Evolutionary conservation across 441 rosid species (phyloP).

Genomic region (Adansonia rubrostipa): DNA sequence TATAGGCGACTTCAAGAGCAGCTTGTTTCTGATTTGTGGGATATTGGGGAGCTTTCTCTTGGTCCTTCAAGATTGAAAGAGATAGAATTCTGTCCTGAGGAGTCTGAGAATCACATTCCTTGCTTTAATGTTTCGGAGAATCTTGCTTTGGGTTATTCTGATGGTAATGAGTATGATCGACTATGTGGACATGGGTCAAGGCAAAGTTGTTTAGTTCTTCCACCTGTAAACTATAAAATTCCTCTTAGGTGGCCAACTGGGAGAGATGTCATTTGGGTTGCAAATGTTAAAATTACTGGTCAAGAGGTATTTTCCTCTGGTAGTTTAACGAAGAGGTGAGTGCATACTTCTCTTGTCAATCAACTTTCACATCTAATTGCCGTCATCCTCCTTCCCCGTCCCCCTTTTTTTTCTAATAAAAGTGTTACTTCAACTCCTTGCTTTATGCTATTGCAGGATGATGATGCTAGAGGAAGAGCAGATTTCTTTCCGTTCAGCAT

Average conservation of each 20-base stretch:
- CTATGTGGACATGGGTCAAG: slow-evolving; percentile 60
- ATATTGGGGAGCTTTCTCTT: slow-evolving; percentile 87
- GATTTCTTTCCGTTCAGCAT: slow-evolving; percentile 92
- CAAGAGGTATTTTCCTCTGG: slow-evolving; percentile 96
- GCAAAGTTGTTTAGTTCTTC: slow-evolving; percentile 68
- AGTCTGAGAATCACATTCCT: slow-evolving; percentile 76
- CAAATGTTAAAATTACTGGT: slow-evolving; percentile 92
- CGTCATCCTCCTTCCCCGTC: slow-evolving; percentile 15
- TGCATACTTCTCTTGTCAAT: not conserved
- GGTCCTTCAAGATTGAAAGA: slow-evolving; percentile 83
- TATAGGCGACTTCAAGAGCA: slow-evolving; percentile 93
- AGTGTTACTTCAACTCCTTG: slow-evolving; percentile 7
- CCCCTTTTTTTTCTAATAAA: slow-evolving; percentile 5
- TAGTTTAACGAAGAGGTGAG: slow-evolving; percentile 89
- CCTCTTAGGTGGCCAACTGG: slow-evolving; percentile 99
- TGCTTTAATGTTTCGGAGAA: slow-evolving; percentile 81
- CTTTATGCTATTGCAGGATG: slow-evolving; percentile 62
- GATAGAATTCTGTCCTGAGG: slow-evolving; percentile 69
- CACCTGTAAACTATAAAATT: slow-evolving; percentile 75
- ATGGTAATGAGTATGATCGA: slow-evolving; percentile 66
- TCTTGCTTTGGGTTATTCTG: slow-evolving; percentile 56
- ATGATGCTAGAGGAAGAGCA: slow-evolving; percentile 98
- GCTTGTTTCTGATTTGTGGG: slow-evolving; percentile 86
- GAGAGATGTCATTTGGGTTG: slow-evolving; percentile 88
- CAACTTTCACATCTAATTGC: slow-evolving; percentile 13